These are phyloP conservation scores for Triticum timopheevii DNA, from an alignment of 176 grass and related monocot species.

Conservation along the genomic window DNA sequence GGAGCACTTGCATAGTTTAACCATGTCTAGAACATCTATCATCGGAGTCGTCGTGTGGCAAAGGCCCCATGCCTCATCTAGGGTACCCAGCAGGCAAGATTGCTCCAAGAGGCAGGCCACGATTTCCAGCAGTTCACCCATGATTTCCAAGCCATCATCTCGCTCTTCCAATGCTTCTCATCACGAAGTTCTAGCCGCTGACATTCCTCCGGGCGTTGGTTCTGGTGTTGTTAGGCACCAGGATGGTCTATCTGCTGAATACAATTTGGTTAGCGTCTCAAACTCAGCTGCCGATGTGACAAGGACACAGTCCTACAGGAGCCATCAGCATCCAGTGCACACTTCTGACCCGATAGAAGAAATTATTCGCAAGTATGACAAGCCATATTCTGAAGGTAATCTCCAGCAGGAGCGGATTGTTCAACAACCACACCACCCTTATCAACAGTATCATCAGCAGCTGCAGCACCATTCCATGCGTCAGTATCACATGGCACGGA, in stretches of 20 bases:
- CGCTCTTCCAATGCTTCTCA: background rate
- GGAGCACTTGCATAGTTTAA: constrained; percentile 37
- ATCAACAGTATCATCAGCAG: background rate
- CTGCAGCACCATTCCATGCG: background rate
- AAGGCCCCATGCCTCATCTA: constrained; percentile 35
- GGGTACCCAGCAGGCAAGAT: constrained; percentile 36
- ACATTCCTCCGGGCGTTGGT: constrained; percentile 50
- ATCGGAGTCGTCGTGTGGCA: constrained; percentile 75
- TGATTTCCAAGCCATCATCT: background rate
- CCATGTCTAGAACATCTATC: constrained; percentile 5
- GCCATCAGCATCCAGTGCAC: too few relatives aligned
- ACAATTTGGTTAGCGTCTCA: constrained; percentile 39
- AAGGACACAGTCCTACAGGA: too few relatives aligned
- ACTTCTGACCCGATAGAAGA: constrained; percentile 11
- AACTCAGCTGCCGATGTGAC: background rate
- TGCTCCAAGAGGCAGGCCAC: constrained; percentile 28
- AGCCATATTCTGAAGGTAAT: background rate
- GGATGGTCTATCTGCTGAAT: constrained; percentile 55
- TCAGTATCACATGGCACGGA: background rate
- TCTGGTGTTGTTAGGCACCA: constrained; percentile 42
- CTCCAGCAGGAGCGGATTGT: background rate
- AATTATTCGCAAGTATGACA: constrained; percentile 50
- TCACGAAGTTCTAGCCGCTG: constrained; percentile 37
- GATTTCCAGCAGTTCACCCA: constrained; percentile 18
- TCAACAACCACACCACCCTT: background rate